These are phyloP conservation scores for Apophysomyces sp. DNA, from an alignment of 371 early-diverging fungal species.

Conservation along the genomic window DNA sequence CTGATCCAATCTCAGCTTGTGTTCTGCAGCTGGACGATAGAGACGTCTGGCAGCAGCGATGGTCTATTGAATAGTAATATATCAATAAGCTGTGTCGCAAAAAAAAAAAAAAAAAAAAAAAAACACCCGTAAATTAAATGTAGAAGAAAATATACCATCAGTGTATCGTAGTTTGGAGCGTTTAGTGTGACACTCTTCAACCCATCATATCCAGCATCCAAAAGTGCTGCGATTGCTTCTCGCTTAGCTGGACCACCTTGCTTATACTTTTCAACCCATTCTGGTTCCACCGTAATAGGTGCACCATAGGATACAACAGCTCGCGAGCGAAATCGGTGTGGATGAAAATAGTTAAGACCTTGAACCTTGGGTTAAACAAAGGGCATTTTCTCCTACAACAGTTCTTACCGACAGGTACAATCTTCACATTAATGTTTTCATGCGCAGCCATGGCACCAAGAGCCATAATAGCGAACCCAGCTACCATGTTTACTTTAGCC, in stretches of 20 bases:
- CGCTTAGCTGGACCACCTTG: constrained; percentile 72
- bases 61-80: constrained; percentile 26
- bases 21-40: constrained; percentile 60
- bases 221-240: constrained; percentile 62
- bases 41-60: constrained; percentile 76
- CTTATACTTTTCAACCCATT: constrained; percentile 66
- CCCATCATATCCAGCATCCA: constrained; percentile 62
- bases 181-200: constrained; percentile 81
- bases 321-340: constrained; percentile 85
- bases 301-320: constrained; percentile 88
- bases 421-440: constrained; percentile 72
- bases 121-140: no score
- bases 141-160: no score
- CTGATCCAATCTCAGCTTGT: constrained; percentile 58
- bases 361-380: not conserved
- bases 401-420: constrained; percentile 73
- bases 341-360: constrained; percentile 87
- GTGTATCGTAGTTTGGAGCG: constrained; percentile 78
- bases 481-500: constrained; percentile 29
- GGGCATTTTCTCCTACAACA: no score
- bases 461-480: constrained; percentile 79
- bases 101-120: no score
- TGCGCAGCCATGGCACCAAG: constrained; percentile 78
- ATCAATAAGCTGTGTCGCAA: not conserved
- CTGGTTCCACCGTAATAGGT: constrained; percentile 65